Base-by-base conservation (phyloP, 2,329 filamentous ascomycete genomes). In the Aspergillus piperis region DNA sequence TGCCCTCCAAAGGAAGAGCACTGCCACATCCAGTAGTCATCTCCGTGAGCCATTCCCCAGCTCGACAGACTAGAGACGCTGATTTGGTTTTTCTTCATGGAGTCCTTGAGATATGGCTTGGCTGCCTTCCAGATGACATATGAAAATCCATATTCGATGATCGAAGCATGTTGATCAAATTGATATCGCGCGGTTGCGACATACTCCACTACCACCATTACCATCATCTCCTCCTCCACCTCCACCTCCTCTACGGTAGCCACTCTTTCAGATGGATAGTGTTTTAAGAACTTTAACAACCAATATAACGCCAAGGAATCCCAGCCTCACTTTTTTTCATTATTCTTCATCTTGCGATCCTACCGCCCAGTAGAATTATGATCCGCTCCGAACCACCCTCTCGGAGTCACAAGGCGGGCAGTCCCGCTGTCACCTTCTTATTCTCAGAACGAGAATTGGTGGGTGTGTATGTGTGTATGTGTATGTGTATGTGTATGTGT, bases 381-480 rank as follows among this genome's bases (percentile, higher is more conserved):
- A 60, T 54, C 60, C 55, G 54, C 51, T 52, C 48, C 47, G 54
- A 61, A 64, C 53, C 61, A 58, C 27, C 23, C 38, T 47, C 49
- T 52, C 48, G 60, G 62, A 39, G 58, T 58, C 52, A 58, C 53
- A 52, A 51, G 55, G 42, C 61, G 61, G 62, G 58, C 51, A 54
- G 48, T 59, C 58, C 63, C 63, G 63, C 56, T 61, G 61, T 63
- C 58, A 57, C n/a, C 39, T 41, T 32, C 3, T 13, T 15, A 8
- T 10, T 23, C 30, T 15, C 11, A n/a, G 17, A 36, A 36, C 1
- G 11, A 36, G 11, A 13, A 36, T 36, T 36, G 32, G 32, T 36
- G 32, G 32, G 32, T 36, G 32, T 36, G 10, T 32, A 10, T 32
- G 8, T 32, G 30, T 32, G 11, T 4, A 32, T 32, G 30, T 32